A percentile compares a stretch with the other conserved stretches of the same genome.
These are phyloP conservation scores for Kuraishia borneana DNA, from an alignment of 805 yeast genomes.

Conservation along the genomic window DNA sequence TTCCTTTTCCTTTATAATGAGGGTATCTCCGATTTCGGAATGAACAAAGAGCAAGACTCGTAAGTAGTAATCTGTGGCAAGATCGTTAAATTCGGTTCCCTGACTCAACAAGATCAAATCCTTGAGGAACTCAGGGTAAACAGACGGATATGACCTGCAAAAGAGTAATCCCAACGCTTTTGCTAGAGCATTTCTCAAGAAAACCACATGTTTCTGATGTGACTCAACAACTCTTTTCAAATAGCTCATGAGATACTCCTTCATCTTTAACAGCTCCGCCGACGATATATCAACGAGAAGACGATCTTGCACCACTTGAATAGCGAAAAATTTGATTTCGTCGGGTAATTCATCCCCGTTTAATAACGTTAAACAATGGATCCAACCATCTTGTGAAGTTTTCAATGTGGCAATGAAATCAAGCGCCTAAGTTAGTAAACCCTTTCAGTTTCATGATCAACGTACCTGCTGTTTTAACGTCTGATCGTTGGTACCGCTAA, in stretches of 20 bases:
- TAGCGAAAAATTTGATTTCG: constrained; percentile 52
- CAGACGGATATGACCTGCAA: constrained; percentile 30
- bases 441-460: neutral
- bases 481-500: constrained; percentile 55
- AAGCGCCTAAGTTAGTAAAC: constrained; percentile 25
- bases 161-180: constrained; percentile 44
- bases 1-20: constrained; percentile 59
- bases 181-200: constrained; percentile 45
- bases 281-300: constrained; percentile 26
- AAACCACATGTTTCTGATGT: constrained; percentile 16
- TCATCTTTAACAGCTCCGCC: constrained; percentile 34
- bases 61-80: constrained; percentile 59
- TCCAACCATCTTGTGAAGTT: constrained; percentile 42
- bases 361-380: constrained; percentile 40
- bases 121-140: constrained; percentile 40
- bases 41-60: constrained; percentile 70
- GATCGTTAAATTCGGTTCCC: constrained; percentile 19
- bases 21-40: constrained; percentile 87
- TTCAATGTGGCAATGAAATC: constrained; percentile 43
- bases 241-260: constrained; percentile 36
- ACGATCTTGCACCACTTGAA: constrained; percentile 58
- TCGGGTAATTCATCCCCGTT: constrained; percentile 27
- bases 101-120: constrained; percentile 31
- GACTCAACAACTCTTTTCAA: constrained; percentile 18
- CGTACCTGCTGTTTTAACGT: constrained; percentile 44